A percentile compares a stretch with the other conserved stretches of the same genome.
These are phyloP conservation scores for Colletotrichum sp. DNA, from an alignment of 2,329 filamentous ascomycete species.

Conservation along the genomic window DNA sequence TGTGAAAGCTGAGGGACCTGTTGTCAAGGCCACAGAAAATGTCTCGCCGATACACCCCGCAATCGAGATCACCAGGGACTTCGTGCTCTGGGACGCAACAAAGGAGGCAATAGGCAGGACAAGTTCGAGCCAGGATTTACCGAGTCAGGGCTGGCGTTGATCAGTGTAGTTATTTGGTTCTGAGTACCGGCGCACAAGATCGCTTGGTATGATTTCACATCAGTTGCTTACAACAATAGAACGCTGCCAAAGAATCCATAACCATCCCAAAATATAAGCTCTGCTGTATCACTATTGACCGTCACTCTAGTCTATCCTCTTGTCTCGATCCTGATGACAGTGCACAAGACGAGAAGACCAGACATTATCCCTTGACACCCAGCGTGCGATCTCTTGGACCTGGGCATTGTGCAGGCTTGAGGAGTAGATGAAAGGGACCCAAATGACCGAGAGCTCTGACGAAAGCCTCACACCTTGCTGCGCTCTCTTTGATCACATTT, in stretches of 20 bases:
- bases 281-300: not conserved
- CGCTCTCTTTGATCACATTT: not conserved
- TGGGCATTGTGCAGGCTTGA: not conserved
- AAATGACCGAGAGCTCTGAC: not conserved
- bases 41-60: too few relatives aligned
- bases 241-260: not conserved
- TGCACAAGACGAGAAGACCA: not conserved
- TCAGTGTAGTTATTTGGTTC: not conserved
- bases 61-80: too few relatives aligned
- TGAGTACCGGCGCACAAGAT: not conserved
- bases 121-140: fast-evolving
- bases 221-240: fast-evolving
- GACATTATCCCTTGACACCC: fast-evolving
- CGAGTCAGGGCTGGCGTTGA: not conserved
- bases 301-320: fast-evolving
- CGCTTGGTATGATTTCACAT: not conserved
- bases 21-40: too few relatives aligned
- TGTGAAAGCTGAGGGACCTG: too few relatives aligned
- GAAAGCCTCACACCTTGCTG: not conserved
- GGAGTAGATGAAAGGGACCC: not conserved
- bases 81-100: too few relatives aligned
- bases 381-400: fast-evolving
- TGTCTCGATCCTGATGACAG: not conserved
- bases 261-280: not conserved
- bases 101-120: too few relatives aligned